phyloP scores from a whole-genome alignment of 2,329 filamentous ascomycete genomes.

The Diaporthe caulivora region DNA sequence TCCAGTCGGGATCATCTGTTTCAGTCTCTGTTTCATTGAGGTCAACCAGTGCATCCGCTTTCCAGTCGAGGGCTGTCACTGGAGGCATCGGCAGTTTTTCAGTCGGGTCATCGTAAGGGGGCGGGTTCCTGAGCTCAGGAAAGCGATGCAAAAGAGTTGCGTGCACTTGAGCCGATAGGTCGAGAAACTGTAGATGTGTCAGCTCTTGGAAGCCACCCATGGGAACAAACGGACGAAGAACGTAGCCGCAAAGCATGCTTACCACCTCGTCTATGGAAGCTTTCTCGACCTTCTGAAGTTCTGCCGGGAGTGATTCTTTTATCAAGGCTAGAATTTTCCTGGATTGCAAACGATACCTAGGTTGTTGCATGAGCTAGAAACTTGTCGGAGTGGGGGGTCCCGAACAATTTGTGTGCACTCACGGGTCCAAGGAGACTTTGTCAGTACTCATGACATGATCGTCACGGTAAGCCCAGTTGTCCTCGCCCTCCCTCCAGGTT shows the following conservation, averaged over 20 bases:
- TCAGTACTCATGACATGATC: conserved; percentile 85
- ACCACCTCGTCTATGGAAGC: conserved; percentile 91
- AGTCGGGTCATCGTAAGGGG: conserved; percentile 79
- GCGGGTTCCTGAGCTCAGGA: conserved; percentile 75
- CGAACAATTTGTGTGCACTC: background rate
- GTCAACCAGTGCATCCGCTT: conserved; percentile 84
- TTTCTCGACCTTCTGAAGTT: conserved; percentile 85
- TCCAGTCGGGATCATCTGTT: conserved; percentile 91
- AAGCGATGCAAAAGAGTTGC: conserved; percentile 80
- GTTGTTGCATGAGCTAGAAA: background rate
- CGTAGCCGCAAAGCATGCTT: background rate
- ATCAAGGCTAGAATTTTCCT: conserved; percentile 84
- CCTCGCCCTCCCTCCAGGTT: conserved; percentile 93
- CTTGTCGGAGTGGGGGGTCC: too few species aligned
- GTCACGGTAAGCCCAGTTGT: conserved; percentile 90
- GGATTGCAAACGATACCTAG: conserved; percentile 81
- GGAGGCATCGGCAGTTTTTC: conserved; percentile 79
- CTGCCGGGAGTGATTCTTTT: conserved; percentile 76
- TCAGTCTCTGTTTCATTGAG: conserved; percentile 80
- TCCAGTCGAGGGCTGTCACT: conserved; percentile 82
- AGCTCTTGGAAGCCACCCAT: background rate
- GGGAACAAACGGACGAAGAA: background rate
- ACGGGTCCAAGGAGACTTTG: conserved; percentile 92
- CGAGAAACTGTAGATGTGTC: conserved; percentile 70
- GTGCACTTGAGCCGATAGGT: conserved; percentile 88